Conservation (phyloP, 2,329 filamentous ascomycete genomes). For the Gaeumannomyces sp. region DNA sequence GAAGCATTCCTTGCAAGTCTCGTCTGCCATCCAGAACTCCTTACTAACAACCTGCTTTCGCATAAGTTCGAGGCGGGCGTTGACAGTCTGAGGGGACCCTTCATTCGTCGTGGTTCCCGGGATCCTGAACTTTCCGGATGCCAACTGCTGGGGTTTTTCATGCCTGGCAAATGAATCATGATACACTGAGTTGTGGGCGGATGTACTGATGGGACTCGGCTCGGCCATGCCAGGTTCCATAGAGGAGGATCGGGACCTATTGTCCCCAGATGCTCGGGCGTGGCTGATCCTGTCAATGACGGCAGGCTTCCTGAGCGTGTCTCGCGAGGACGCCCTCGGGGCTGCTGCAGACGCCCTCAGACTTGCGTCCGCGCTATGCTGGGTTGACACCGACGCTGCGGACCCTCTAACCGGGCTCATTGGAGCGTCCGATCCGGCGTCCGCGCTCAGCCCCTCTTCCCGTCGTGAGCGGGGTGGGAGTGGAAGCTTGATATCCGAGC, state of each 20-base stretch:
- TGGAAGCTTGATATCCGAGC: constrained; percentile 23
- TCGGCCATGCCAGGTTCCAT: constrained; percentile 51
- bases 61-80: constrained; percentile 61
- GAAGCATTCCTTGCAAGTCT: constrained; percentile 96
- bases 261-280: constrained; percentile 34
- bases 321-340: constrained; percentile 24
- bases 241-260: constrained; percentile 52
- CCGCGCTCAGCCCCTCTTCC: constrained; percentile 39
- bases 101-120: constrained; percentile 52
- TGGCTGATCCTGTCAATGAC: constrained; percentile 51
- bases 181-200: constrained; percentile 51
- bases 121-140: constrained; percentile 43
- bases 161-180: constrained; percentile 50
- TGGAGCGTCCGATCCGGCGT: constrained; percentile 38
- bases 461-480: constrained; percentile 26
- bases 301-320: constrained; percentile 38
- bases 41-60: constrained; percentile 84
- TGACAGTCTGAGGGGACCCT: constrained; percentile 52
- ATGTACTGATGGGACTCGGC: constrained; percentile 50
- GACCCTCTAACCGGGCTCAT: constrained; percentile 36
- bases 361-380: constrained; percentile 5
- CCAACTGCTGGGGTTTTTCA: constrained; percentile 36
- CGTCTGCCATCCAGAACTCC: constrained; percentile 99
- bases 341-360: constrained; percentile 19
- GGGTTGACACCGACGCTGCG: constrained; percentile 7